phyloP scores from a whole-genome alignment of 169 alveolate genomes.

The Cyclospora cayetanensis region DNA sequence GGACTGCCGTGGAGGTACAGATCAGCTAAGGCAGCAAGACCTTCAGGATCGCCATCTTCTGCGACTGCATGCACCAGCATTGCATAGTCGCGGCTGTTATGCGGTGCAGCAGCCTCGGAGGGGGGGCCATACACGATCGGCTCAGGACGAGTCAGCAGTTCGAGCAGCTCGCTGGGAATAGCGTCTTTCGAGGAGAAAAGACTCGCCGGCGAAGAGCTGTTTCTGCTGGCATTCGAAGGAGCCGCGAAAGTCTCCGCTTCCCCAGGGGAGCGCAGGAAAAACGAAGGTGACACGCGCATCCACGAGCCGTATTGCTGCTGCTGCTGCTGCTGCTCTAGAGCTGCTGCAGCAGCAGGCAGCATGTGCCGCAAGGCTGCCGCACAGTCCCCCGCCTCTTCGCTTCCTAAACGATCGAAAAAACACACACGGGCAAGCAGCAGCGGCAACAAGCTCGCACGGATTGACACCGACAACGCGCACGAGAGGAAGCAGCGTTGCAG shows the following conservation, averaged over 20 bases:
- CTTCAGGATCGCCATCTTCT: conserved; percentile 74
- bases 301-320: not conserved
- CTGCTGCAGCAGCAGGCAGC: conserved; percentile 20
- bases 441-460: too few species aligned
- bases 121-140: not conserved
- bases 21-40: conserved; percentile 77
- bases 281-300: not conserved
- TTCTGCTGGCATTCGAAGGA: too few species aligned
- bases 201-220: too few species aligned
- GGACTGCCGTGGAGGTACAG: conserved; percentile 74
- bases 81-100: conserved; percentile 68
- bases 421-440: not conserved
- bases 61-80: conserved; percentile 75
- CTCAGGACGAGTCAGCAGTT: not conserved
- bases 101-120: not conserved
- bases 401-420: too few species aligned
- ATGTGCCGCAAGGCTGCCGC: not conserved
- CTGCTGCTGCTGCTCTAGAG: conserved; percentile 25
- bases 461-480: not conserved
- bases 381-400: conserved; percentile 5
- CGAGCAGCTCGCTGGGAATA: conserved; percentile 21
- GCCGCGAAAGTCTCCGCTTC: not conserved
- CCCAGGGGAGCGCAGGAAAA: conserved; percentile 1
- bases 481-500: not conserved
- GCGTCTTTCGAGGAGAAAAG: too few species aligned